A percentile compares a stretch with the other conserved stretches of the same genome.
phyloP scores from a whole-genome alignment of 306 rosid species.

The Echinosophora koreensis region DNA sequence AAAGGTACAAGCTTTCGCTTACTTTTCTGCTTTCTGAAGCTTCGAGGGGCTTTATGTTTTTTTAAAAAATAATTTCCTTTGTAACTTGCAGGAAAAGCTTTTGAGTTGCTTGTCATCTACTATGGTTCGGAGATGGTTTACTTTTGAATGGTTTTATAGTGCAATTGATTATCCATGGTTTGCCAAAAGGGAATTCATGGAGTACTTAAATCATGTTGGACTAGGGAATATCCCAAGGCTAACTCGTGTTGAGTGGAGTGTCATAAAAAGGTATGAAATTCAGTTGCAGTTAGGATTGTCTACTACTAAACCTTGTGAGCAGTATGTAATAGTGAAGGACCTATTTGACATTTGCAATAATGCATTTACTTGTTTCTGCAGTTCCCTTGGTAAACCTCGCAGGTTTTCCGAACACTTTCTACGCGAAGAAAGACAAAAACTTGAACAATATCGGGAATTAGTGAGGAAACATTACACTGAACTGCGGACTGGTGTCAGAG shows the following conservation, averaged over 20 bases:
- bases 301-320: conserved; percentile 31
- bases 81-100: conserved; percentile 74
- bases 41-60: conserved; percentile 30
- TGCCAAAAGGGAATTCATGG: conserved; percentile 89
- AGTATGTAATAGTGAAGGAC: conserved; percentile 5
- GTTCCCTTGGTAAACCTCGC: conserved; percentile 97
- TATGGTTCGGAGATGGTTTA: conserved; percentile 80
- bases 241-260: conserved; percentile 94
- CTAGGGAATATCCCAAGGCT: conserved; percentile 85
- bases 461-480: conserved; percentile 87
- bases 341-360: conserved; percentile 37
- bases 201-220: conserved; percentile 96
- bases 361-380: conserved; percentile 55
- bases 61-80: conserved; percentile 11
- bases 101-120: conserved; percentile 75
- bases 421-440: conserved; percentile 81
- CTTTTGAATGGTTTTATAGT: conserved; percentile 95
- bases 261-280: conserved; percentile 75
- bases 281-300: conserved; percentile 17
- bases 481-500: conserved; percentile 70
- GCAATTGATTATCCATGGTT: conserved; percentile 98
- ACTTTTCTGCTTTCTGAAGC: conserved; percentile 30
- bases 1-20: conserved; percentile 55
- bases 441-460: conserved; percentile 80
- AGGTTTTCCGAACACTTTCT: conserved; percentile 90